Base-by-base conservation (phyloP, 331 rosid species). In the Spiraea crenata region DNA sequence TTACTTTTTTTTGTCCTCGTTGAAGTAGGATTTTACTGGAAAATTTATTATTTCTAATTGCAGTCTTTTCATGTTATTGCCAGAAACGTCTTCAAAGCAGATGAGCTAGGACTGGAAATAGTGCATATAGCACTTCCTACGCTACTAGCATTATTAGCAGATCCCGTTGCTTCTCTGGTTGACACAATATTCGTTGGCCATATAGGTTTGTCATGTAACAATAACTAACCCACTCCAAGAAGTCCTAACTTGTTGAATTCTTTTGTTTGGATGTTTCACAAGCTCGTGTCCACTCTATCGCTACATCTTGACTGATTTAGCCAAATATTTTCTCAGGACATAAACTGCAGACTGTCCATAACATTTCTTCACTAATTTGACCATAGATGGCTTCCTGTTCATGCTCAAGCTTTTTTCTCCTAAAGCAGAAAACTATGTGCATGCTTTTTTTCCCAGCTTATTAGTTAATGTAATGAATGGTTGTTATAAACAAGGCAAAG, bases 131-230 rank as follows among this genome's bases (percentile, higher is more conserved):
- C 82, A 11, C 60, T 81, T 57, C 85, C 85, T 16, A 70, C 82
- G 0, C 74, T 75, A 15, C 51, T 81, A 39, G 80, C 80, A 10
- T 44, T 81, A 11, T 56, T 78, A 38, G 82, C 85, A 16, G 85
- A 77, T 40, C 85, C 85, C 51, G 71, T 74, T 64, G 82, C 82
- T 57, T 81, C 82, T 57, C 79, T 81, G 6, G 63, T 81, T 5
- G 79, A 81, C 68, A 81, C 77, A 15, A 82, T 82, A 50, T 81
- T 77, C 40, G 72, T 81, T 57, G 85, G 82, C 62, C 79, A 77
- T 6, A 73, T 77, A 77, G 85, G 85, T 77, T 45, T 41, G 48
- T 56, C 38, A 57, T 50, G 34, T 52, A 55, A 14, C 49, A 55
- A 14, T 50, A 34, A 52, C 12, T 39, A 19, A 7, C 16, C 54